phyloP scores from a whole-genome alignment of 805 yeast species.

The Yarrowia keelungensis region DNA sequence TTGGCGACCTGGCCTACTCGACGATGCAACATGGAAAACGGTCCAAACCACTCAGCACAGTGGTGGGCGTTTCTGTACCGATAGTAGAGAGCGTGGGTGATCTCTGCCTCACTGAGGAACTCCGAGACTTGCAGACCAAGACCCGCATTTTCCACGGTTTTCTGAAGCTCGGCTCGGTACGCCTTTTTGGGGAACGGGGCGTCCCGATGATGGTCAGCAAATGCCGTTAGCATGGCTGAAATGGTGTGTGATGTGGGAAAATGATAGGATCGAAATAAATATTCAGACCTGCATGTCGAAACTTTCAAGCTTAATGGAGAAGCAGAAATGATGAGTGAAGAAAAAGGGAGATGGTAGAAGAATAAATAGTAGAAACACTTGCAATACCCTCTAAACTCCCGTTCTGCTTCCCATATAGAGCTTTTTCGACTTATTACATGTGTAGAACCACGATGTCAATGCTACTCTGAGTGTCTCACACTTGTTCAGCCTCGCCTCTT shows the following conservation, averaged over 20 bases:
- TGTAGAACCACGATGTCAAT: no score
- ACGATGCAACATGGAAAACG: slow-evolving; percentile 68
- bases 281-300: slow-evolving; percentile 14
- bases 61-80: slow-evolving; percentile 80
- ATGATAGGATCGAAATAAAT: neutral
- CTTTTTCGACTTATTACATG: no score
- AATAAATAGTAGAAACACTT: no score
- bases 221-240: slow-evolving; percentile 12
- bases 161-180: slow-evolving; percentile 40
- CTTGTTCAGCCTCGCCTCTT: no score
- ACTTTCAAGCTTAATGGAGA: neutral
- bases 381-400: no score
- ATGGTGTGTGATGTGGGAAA: neutral
- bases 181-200: slow-evolving; percentile 41
- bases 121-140: slow-evolving; percentile 40
- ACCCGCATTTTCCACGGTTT: slow-evolving; percentile 34
- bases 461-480: no score
- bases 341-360: no score
- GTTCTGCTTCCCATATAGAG: no score
- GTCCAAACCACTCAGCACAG: slow-evolving; percentile 77
- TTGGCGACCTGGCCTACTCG: slow-evolving; percentile 43
- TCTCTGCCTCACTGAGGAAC: slow-evolving; percentile 45
- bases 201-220: slow-evolving; percentile 12
- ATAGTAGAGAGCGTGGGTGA: slow-evolving; percentile 70
- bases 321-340: no score